Conservation (phyloP, 495 filamentous ascomycete species). For the Penicillium ochrochloron region DNA sequence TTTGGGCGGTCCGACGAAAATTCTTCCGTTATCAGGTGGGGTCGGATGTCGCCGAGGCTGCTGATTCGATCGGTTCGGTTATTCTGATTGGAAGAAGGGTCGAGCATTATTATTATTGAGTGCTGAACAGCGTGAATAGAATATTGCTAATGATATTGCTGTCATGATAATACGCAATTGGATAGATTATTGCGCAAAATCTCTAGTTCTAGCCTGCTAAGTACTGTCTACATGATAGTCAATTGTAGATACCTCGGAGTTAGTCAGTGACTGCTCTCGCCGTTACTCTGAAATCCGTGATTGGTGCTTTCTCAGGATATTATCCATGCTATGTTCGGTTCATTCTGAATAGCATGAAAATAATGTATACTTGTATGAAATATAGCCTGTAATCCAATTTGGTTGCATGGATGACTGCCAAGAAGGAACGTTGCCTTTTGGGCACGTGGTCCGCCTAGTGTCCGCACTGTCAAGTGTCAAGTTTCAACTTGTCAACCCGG, state of each 20-base stretch:
- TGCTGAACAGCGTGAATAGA: background rate
- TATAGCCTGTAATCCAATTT: background rate
- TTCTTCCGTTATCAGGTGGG: constrained; percentile 24
- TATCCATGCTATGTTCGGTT: background rate
- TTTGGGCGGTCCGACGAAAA: constrained; percentile 15
- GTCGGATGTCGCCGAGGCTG: constrained; percentile 11
- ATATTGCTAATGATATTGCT: background rate
- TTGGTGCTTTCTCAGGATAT: background rate
- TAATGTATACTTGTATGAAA: background rate
- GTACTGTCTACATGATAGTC: background rate
- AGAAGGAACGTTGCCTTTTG: background rate
- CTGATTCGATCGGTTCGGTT: background rate
- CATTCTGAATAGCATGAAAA: background rate
- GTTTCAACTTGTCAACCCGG: background rate
- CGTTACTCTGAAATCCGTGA: background rate
- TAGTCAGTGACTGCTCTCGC: background rate
- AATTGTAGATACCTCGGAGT: background rate
- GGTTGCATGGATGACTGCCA: background rate
- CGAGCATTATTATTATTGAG: background rate
- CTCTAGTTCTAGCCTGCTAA: background rate
- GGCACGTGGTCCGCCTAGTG: constrained; percentile 7
- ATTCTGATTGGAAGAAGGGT: background rate
- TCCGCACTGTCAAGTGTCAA: background rate
- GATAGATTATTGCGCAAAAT: background rate
- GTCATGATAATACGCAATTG: background rate